phyloP scores from a whole-genome alignment of 495 filamentous ascomycete genomes.

The Lentithecium fluviatile region DNA sequence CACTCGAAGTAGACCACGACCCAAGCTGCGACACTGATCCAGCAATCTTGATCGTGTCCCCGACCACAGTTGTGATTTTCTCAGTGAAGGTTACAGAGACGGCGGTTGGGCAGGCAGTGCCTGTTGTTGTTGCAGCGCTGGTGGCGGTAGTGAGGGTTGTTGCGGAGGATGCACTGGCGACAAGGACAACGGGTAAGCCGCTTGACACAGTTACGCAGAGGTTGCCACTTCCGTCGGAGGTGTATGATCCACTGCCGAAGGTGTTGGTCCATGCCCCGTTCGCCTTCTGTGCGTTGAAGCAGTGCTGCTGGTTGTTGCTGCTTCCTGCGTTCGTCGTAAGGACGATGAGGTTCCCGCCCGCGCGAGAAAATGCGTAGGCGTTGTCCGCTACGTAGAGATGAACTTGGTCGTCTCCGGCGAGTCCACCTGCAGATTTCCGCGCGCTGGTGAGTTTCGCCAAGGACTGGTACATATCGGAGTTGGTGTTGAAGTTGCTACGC shows the following conservation, averaged over 20 bases:
- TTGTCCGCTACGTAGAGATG: constrained; percentile 14
- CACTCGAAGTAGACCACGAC: constrained; percentile 53
- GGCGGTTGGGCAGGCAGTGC: constrained; percentile 22
- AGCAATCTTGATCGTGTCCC: constrained; percentile 60
- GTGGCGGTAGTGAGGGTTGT: constrained; percentile 37
- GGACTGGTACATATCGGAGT: constrained; percentile 60
- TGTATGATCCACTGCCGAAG: constrained; percentile 14
- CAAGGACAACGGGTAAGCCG: constrained; percentile 8
- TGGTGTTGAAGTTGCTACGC: constrained; percentile 62
- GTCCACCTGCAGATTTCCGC: constrained; percentile 8
- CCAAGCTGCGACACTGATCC: constrained; percentile 58
- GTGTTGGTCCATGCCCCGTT: constrained; percentile 15
- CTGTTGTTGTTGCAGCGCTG: constrained; percentile 35
- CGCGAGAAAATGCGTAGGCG: constrained; percentile 17
- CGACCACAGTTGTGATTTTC: constrained; percentile 53
- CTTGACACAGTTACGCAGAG: constrained; percentile 8
- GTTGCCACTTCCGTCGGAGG: constrained; percentile 13
- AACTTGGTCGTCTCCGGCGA: constrained; percentile 14
- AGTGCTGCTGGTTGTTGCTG: constrained; percentile 3
- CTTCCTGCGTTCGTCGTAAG: constrained; percentile 6
- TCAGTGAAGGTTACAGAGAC: constrained; percentile 51
- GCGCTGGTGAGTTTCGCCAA: constrained; percentile 42
- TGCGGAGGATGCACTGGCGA: background rate
- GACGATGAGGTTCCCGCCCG: constrained; percentile 12
- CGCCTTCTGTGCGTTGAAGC: constrained; percentile 18